phyloP scores from a whole-genome alignment of 106 monocot genomes.

The Allium cepa region DNA sequence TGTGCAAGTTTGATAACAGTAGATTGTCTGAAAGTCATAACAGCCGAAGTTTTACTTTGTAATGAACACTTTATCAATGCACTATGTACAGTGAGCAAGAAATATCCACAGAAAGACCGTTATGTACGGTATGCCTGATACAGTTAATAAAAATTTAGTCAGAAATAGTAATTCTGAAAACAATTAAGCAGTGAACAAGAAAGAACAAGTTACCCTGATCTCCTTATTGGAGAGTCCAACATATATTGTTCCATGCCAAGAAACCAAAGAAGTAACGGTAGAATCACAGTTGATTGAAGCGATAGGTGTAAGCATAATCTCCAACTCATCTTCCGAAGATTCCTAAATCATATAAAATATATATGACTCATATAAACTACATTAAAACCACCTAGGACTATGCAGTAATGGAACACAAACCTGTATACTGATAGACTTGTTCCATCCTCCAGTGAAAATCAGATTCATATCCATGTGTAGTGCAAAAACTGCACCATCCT shows the following conservation, averaged over 20 bases:
- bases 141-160: too few relatives aligned
- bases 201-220: conserved; percentile 48
- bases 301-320: conserved; percentile 40
- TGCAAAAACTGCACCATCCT: conserved; percentile 68
- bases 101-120: too few relatives aligned
- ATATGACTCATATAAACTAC: neutral
- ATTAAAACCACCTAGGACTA: neutral
- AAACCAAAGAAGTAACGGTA: conserved; percentile 53
- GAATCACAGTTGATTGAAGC: conserved; percentile 69
- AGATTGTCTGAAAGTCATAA: too few relatives aligned
- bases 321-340: conserved; percentile 35
- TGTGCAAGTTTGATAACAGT: too few relatives aligned
- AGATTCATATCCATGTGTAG: conserved; percentile 38
- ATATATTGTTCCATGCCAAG: conserved; percentile 66
- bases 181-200: too few relatives aligned
- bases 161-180: too few relatives aligned
- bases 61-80: too few relatives aligned
- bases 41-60: too few relatives aligned
- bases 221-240: conserved; percentile 66
- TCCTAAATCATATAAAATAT: conserved; percentile 27
- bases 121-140: too few relatives aligned
- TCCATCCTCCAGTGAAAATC: conserved; percentile 82
- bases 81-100: too few relatives aligned
- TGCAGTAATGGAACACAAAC: conserved; percentile 14
- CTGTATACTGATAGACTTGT: conserved; percentile 62